A percentile compares a stretch with the other conserved stretches of the same genome.
phyloP scores from a whole-genome alignment of 1,284 basidiomycete species.

The Tilletia horrida region DNA sequence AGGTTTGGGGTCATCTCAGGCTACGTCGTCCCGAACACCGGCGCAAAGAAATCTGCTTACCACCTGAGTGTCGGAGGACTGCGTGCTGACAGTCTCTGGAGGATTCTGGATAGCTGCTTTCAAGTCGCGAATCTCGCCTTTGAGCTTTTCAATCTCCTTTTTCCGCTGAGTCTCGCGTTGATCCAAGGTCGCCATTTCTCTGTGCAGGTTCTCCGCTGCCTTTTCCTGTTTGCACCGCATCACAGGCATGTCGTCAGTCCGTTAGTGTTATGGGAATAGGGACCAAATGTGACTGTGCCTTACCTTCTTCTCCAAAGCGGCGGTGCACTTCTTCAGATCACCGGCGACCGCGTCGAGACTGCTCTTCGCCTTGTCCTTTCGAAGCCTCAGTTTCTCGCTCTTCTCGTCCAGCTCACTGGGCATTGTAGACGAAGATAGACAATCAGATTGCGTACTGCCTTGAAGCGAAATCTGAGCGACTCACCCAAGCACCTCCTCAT shows the following conservation, averaged over 20 bases:
- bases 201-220: constrained; percentile 24
- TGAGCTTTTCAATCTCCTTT: not conserved
- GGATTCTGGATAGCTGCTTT: not conserved
- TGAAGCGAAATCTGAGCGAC: not conserved
- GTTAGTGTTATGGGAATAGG: not conserved
- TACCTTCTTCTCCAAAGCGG: constrained; percentile 13
- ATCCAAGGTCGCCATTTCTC: constrained; percentile 22
- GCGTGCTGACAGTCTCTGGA: constrained; percentile 6
- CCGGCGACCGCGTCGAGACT: constrained; percentile 2
- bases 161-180: constrained; percentile 11
- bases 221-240: constrained; percentile 22
- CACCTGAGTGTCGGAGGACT: not conserved
- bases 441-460: not conserved
- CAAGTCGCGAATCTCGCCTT: constrained; percentile 3
- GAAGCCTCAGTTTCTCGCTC: constrained; percentile 8
- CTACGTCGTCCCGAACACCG: not conserved
- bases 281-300: too few species aligned
- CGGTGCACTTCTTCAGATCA: not conserved
- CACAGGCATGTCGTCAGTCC: not conserved
- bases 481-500: not conserved
- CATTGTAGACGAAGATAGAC: not conserved
- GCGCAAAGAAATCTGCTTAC: not conserved
- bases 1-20: not conserved
- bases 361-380: constrained; percentile 12
- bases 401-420: constrained; percentile 22